These are phyloP conservation scores for Dactylellina cionopaga DNA, from an alignment of 2,329 filamentous ascomycete species.

Conservation along the genomic window DNA sequence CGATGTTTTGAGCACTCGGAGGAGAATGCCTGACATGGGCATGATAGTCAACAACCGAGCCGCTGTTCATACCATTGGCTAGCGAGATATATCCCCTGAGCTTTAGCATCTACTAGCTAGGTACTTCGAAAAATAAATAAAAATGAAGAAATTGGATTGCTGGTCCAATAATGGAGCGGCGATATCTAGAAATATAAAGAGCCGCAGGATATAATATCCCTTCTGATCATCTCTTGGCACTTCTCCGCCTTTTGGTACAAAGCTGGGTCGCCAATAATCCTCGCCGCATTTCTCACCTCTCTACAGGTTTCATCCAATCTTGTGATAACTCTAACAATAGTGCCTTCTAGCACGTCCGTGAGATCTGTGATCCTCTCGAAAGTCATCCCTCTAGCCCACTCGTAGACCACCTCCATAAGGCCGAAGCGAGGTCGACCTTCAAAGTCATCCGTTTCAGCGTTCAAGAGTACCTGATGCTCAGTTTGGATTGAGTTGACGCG, in stretches of 20 bases:
- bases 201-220: slow-evolving; percentile 67
- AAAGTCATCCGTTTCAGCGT: slow-evolving; percentile 89
- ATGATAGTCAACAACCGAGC: too few relatives aligned
- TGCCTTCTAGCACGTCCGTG: slow-evolving; percentile 95
- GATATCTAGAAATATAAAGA: slow-evolving; percentile 56
- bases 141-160: too few relatives aligned
- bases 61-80: too few relatives aligned
- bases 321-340: slow-evolving; percentile 94
- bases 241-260: slow-evolving; percentile 96
- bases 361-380: slow-evolving; percentile 97
- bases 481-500: slow-evolving; percentile 92
- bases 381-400: slow-evolving; percentile 97
- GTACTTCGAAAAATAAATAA: too few relatives aligned
- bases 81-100: too few relatives aligned
- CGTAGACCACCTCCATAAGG: slow-evolving; percentile 95
- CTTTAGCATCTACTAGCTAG: too few relatives aligned
- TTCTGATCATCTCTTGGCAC: slow-evolving; percentile 96
- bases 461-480: slow-evolving; percentile 88
- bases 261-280: slow-evolving; percentile 92
- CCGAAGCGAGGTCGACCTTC: slow-evolving; percentile 87
- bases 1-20: too few relatives aligned
- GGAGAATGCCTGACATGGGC: too few relatives aligned
- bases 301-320: slow-evolving; percentile 93
- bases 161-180: too few relatives aligned
- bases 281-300: slow-evolving; percentile 95